Base-by-base conservation (phyloP, 164 flowering plant species). In the Protea cynaroides region DNA sequence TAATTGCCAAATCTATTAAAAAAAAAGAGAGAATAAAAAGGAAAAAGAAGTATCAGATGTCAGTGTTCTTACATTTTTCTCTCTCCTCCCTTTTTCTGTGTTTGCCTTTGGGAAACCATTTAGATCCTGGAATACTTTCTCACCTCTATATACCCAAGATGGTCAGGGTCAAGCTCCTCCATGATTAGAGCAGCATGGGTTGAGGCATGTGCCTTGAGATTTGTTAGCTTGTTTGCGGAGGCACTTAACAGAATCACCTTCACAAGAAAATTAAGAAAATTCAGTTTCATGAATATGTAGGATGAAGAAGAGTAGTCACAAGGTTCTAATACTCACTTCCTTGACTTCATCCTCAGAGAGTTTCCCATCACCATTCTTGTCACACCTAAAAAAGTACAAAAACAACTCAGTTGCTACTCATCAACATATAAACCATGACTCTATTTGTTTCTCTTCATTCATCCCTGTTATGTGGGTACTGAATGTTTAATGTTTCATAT, bases 131-230 rank as follows among this genome's bases (percentile, higher is more conserved):
- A 38, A 44, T 44, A 58, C 17, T 8, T 53, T 11, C 52, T 65
- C 25, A 93, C 98, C 89, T 90, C 97, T 58, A 93, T 87, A 56
- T 89, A 89, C 15, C 97, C 98, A 3, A 38, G 75, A 55, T 89
- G 84, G 66, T 94, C 96, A 10, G 99, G 99, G 54, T 94, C 99
- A 0, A 94, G 95, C 68, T 91, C 90, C 74, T 94, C 99, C 96
- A 94, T 89, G 78, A 94, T 94, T 56, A 91, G 68, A 38, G 93
- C 69, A 4, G 99, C 97, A 68, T 94, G 88, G 10, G 75, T 40
- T 9, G 72, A 71, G 0, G 99, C 97, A n/a, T 89, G 80, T 46
- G 70, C 69, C 70, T 91, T 87, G 17, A 94, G 86, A 63, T 84
- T 88, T 18, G 80, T 70, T 25, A 94, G 79, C 77, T 86, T 87